These are phyloP conservation scores for Ustilago esculenta DNA, from an alignment of 1,284 basidiomycete genomes.

Conservation along the genomic window DNA sequence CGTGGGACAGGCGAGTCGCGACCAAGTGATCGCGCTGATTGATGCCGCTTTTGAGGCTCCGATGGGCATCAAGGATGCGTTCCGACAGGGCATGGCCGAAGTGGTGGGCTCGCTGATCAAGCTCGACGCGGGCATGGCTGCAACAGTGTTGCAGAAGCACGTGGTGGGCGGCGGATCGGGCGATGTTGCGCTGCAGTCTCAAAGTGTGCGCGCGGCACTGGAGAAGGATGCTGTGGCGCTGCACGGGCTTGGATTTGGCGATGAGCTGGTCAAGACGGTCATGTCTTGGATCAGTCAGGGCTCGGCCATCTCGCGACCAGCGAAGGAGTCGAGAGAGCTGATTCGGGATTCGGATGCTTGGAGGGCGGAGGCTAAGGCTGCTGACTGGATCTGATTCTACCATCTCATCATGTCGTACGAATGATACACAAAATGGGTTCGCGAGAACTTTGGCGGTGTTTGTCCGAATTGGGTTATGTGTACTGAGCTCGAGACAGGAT, in stretches of 20 bases:
- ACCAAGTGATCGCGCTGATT: slow-evolving; percentile 79
- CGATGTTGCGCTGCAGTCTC: slow-evolving; percentile 43
- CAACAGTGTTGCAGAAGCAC: slow-evolving; percentile 25
- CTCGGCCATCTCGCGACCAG: slow-evolving; percentile 39
- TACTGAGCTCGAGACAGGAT: too few species aligned
- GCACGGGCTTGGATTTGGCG: slow-evolving; percentile 29
- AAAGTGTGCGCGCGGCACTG: slow-evolving; percentile 28
- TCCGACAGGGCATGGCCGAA: slow-evolving; percentile 74
- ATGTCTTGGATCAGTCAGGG: slow-evolving; percentile 49
- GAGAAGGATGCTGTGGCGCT: slow-evolving; percentile 35
- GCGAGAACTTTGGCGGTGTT: too few species aligned
- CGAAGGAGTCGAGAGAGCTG: slow-evolving; percentile 42
- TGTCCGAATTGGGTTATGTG: too few species aligned
- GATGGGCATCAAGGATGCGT: slow-evolving; percentile 70
- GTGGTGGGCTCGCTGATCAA: slow-evolving; percentile 77
- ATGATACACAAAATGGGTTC: too few species aligned
- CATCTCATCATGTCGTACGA: too few species aligned
- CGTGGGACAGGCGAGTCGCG: slow-evolving; percentile 79
- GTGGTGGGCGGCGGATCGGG: slow-evolving; percentile 20
- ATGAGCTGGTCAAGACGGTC: slow-evolving; percentile 43
- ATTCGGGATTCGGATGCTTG: slow-evolving; percentile 31
- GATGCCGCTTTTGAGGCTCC: slow-evolving; percentile 76
- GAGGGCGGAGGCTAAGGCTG: slow-evolving; percentile 36
- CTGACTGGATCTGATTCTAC: slow-evolving; percentile 33
- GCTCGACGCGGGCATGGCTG: slow-evolving; percentile 55